Conservation (phyloP, 2,329 filamentous ascomycete genomes). For the Penicillium sp. region DNA sequence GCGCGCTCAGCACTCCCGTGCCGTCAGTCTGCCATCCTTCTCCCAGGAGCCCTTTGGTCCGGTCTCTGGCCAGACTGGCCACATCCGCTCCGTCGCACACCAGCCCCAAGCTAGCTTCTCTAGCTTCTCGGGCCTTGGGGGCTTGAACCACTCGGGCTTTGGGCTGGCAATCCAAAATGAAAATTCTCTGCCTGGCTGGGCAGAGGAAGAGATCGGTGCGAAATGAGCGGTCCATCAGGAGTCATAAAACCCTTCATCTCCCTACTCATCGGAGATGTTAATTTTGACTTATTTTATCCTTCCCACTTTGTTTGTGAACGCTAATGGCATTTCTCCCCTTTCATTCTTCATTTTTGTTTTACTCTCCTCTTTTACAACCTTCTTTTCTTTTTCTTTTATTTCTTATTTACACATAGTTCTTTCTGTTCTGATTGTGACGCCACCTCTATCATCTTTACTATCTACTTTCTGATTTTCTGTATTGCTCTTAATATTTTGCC, state of each 20-base stretch:
- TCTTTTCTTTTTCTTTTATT: slow-evolving; percentile 25
- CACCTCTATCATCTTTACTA: slow-evolving; percentile 3
- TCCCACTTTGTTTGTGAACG: slow-evolving; percentile 13
- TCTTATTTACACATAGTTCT: slow-evolving; percentile 10
- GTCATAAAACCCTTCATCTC: background rate
- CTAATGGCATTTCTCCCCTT: slow-evolving; percentile 18
- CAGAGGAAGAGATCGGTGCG: slow-evolving; percentile 63
- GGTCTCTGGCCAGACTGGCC: slow-evolving; percentile 36
- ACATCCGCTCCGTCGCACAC: slow-evolving; percentile 40
- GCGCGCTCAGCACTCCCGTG: slow-evolving; percentile 69
- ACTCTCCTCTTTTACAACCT: background rate
- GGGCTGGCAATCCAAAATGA: slow-evolving; percentile 62
- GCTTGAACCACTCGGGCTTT: slow-evolving; percentile 59
- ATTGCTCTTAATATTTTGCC: slow-evolving; percentile 32
- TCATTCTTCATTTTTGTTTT: background rate
- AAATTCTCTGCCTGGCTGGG: slow-evolving; percentile 61
- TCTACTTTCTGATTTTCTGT: slow-evolving; percentile 29
- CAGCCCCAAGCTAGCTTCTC: slow-evolving; percentile 57
- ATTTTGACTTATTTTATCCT: slow-evolving; percentile 17
- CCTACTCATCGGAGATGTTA: slow-evolving; percentile 9
- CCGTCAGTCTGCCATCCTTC: slow-evolving; percentile 82
- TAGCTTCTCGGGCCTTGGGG: slow-evolving; percentile 60
- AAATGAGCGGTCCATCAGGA: slow-evolving; percentile 42
- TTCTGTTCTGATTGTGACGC: slow-evolving; percentile 3
- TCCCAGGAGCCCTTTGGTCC: slow-evolving; percentile 60